A percentile compares a stretch with the other conserved stretches of the same genome.
These are phyloP conservation scores for Arthroderma uncinatum DNA, from an alignment of 2,329 filamentous ascomycete species.

Conservation along the genomic window DNA sequence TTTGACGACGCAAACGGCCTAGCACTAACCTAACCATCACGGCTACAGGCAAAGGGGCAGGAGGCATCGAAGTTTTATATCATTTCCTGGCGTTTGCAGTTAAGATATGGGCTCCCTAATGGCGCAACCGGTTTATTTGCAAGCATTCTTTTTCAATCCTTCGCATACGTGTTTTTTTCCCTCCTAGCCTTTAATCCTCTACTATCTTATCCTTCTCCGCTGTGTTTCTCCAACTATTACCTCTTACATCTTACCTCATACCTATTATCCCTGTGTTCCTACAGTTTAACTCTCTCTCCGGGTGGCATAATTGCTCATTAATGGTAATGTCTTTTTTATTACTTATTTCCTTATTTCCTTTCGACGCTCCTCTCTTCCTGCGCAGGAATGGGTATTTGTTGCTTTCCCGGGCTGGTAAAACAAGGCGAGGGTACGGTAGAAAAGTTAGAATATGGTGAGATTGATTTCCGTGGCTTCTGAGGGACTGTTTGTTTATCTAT, in stretches of 20 bases:
- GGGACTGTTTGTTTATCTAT: neutral
- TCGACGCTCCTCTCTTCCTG: neutral
- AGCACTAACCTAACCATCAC: conserved; percentile 1
- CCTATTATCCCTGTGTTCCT: neutral
- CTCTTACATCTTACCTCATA: too few relatives aligned
- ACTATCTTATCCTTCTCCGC: neutral
- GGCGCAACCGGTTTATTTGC: conserved; percentile 5
- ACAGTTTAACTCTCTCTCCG: neutral
- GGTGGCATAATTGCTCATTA: conserved; percentile 1
- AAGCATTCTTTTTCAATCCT: neutral
- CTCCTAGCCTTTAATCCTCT: neutral
- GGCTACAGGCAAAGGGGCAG: conserved; percentile 1
- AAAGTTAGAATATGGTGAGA: neutral
- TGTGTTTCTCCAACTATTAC: neutral
- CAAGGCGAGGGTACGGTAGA: neutral
- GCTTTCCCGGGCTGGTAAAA: neutral
- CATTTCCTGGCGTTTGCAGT: conserved; percentile 7
- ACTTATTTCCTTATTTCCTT: neutral
- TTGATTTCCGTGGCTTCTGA: neutral
- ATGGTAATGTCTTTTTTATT: conserved; percentile 5
- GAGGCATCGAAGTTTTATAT: conserved; percentile 4
- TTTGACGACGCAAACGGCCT: conserved; percentile 1
- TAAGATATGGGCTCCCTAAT: conserved; percentile 2
- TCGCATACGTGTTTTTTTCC: neutral
- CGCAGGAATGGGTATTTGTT: neutral